Evolutionary conservation across 305 asterid genomes (phyloP).

Genomic region (Stenogyne calaminthoides): DNA sequence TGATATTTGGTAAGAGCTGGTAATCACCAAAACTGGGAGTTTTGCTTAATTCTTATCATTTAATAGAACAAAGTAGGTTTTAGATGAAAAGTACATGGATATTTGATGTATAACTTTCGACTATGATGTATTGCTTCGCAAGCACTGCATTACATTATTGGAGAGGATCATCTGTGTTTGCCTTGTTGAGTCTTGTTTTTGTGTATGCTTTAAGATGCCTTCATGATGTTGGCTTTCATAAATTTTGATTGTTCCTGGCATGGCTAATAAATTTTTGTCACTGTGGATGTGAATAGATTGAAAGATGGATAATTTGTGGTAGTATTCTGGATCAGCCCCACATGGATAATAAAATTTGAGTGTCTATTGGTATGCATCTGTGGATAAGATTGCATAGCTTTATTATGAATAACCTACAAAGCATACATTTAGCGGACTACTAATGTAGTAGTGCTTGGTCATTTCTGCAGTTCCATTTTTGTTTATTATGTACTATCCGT

Average conservation of each 20-base stretch:
- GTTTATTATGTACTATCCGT: neutral
- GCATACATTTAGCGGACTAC: neutral
- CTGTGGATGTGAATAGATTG: neutral
- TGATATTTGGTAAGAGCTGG: neutral
- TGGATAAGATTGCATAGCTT: neutral
- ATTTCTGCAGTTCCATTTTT: neutral
- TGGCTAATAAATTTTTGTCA: constrained; percentile 10
- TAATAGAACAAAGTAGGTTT: neutral
- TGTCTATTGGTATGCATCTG: neutral
- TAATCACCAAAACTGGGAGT: constrained; percentile 2
- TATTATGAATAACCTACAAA: neutral
- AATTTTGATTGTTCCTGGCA: neutral
- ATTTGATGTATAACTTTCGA: neutral
- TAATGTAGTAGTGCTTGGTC: neutral
- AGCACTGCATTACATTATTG: neutral
- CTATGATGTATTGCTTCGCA: neutral
- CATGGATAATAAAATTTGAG: neutral
- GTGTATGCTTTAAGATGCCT: neutral
- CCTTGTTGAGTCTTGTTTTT: constrained; percentile 2
- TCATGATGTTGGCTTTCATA: neutral
- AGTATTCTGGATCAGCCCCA: neutral
- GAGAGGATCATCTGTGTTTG: neutral
- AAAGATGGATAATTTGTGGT: neutral
- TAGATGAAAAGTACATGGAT: neutral
- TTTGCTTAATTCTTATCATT: neutral